A percentile compares a stretch with the other conserved stretches of the same genome.
Conservation (phyloP, 208 protist genomes). For the Leishmania major region DNA sequence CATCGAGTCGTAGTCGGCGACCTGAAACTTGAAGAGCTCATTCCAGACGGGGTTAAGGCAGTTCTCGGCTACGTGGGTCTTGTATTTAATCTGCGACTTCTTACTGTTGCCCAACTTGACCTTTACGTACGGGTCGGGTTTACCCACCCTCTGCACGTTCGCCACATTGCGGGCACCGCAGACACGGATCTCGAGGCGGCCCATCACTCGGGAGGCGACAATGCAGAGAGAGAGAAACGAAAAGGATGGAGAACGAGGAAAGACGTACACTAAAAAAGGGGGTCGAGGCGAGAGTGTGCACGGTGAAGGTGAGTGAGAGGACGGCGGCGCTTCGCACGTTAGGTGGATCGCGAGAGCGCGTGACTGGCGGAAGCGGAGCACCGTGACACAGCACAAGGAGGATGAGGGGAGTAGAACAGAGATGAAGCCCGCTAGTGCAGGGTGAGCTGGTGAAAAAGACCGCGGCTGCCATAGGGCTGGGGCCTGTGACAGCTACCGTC, state of each 20-base stretch:
- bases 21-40: constrained; percentile 68
- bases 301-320: neutral
- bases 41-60: constrained; percentile 65
- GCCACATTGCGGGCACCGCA: constrained; percentile 66
- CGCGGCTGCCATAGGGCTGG: neutral
- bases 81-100: constrained; percentile 39
- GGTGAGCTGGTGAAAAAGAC: neutral
- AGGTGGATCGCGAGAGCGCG: too few relatives aligned
- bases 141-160: constrained; percentile 56
- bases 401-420: neutral
- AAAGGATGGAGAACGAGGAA: neutral
- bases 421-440: too few relatives aligned
- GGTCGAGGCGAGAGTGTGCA: neutral
- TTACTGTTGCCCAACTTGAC: constrained; percentile 41
- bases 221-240: too few relatives aligned
- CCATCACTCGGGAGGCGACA: constrained; percentile 1
- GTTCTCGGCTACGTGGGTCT: constrained; percentile 55
- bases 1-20: constrained; percentile 54
- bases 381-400: too few relatives aligned
- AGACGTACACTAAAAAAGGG: neutral
- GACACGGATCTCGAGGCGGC: constrained; percentile 71
- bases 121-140: constrained; percentile 68
- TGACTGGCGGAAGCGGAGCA: neutral
- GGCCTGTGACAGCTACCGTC: neutral
- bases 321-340: neutral